Evolutionary conservation across 1,139 yeast genomes (phyloP).

Genomic region (Magnusiomyces ingens): DNA sequence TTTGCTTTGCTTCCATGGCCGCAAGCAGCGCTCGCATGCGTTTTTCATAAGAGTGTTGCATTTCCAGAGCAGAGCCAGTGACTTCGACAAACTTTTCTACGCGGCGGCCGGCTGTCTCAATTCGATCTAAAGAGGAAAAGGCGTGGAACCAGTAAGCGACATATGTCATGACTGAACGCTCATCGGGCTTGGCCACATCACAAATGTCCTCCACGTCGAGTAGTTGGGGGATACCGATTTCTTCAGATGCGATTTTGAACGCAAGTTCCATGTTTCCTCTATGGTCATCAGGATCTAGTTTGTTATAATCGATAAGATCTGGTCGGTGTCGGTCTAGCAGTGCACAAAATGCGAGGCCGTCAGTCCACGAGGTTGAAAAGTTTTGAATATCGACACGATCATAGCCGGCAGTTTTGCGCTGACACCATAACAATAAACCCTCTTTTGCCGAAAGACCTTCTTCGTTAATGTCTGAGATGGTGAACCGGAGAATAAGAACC

Average conservation of each 20-base stretch:
- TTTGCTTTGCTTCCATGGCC: slow-evolving; percentile 23
- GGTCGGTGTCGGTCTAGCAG: slow-evolving; percentile 41
- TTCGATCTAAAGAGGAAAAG: slow-evolving; percentile 38
- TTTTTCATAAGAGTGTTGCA: slow-evolving; percentile 35
- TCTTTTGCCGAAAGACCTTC: slow-evolving; percentile 41
- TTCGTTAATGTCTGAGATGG: slow-evolving; percentile 41
- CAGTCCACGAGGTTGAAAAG: slow-evolving; percentile 41
- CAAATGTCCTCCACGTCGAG: slow-evolving; percentile 57
- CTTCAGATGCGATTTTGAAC: slow-evolving; percentile 36
- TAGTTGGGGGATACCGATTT: slow-evolving; percentile 48
- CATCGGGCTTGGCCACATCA: slow-evolving; percentile 49
- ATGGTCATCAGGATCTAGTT: slow-evolving; percentile 30
- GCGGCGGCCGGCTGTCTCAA: slow-evolving; percentile 38
- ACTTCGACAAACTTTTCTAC: slow-evolving; percentile 36
- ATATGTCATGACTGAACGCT: slow-evolving; percentile 57
- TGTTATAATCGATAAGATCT: slow-evolving; percentile 37
- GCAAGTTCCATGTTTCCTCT: slow-evolving; percentile 35
- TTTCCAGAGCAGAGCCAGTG: slow-evolving; percentile 31
- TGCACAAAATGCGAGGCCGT: slow-evolving; percentile 45
- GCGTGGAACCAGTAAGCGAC: slow-evolving; percentile 61
- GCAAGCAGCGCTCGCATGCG: slow-evolving; percentile 30
- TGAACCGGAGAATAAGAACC: slow-evolving; percentile 50
- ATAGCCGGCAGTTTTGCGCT: slow-evolving; percentile 38
- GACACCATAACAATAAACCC: slow-evolving; percentile 41
- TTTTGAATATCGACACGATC: slow-evolving; percentile 36